Base-by-base conservation (phyloP, 257 asterid species). In the Lycium barbarum region DNA sequence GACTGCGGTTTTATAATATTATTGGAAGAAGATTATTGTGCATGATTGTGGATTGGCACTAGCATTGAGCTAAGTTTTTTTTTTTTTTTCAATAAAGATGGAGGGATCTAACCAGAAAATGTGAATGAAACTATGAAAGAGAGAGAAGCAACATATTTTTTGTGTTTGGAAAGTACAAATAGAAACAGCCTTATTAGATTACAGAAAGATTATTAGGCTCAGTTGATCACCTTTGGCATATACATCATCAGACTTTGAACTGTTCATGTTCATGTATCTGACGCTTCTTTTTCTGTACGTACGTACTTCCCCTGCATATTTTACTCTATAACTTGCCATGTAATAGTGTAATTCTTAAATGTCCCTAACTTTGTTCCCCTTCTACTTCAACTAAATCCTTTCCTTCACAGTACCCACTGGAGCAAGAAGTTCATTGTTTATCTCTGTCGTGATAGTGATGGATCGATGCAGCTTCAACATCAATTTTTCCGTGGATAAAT, bases 181-280 rank as follows among this genome's bases (percentile, higher is more conserved):
- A 22, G 47, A 2, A 76, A 63, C 86, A 86, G 86, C 84, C 88
- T 82, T 83, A 80, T 68, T 36, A 81, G 83, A 73, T 70, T 59
- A 81, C 88, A 45, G 49, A 79, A 82, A 74, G 84, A 74, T 74
- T 82, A 86, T 74, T 51, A 84, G 66, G 85, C 26, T 9, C 45
- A 2, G 81, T 58, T 26, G 63, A 78, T 78, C 73, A 58, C 17
- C 65, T 58, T 58, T 18, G 26, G 26, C 26, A 18, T 58, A 58
- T 7, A 58, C 17, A 18, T 58, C 22, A 17, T 58, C 22, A 6
- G 26, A 58, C 65, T 5, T 58, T 58, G 83, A 51, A 61, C 65
- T 47, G 67, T 73, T 71, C 22, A 82, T 47, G 67, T 73, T 71
- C 33, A 55, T 55, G 38, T 63, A 76, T 86, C 83, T 68, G 80